Evolutionary conservation across 345 rosid genomes (phyloP).

Genomic region (Eucalyptus guilfoylei): DNA sequence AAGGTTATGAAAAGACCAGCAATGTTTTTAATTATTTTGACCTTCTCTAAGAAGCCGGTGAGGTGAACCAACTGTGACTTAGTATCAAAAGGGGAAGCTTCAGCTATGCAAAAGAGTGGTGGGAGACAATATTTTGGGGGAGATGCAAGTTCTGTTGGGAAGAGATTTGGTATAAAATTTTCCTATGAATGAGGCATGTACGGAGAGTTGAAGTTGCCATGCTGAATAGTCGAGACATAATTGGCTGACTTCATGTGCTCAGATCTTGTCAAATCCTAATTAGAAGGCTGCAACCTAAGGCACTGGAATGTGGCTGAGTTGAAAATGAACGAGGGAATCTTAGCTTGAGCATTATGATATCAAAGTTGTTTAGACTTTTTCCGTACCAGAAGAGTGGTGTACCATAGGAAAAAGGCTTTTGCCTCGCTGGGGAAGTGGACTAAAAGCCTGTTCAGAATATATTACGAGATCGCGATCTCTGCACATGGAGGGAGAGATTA

Average conservation of each 20-base stretch:
- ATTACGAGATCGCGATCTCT: neutral
- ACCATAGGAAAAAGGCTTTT: neutral
- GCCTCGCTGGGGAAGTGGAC: neutral
- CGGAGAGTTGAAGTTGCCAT: neutral
- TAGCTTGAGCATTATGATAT: neutral
- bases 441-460: neutral
- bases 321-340: neutral
- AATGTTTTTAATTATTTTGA: neutral
- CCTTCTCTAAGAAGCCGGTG: neutral
- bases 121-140: neutral
- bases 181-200: neutral
- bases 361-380: neutral
- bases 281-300: neutral
- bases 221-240: neutral
- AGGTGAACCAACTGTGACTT: neutral
- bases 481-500: neutral
- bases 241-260: neutral
- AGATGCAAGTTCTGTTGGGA: neutral
- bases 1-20: neutral
- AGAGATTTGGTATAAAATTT: neutral
- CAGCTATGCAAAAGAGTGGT: neutral
- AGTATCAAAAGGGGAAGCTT: neutral
- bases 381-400: neutral
- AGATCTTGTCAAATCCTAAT: neutral
- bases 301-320: neutral